Evolutionary conservation across 139 green algal genomes (phyloP).

Genomic region (Picochlorum sp.): DNA sequence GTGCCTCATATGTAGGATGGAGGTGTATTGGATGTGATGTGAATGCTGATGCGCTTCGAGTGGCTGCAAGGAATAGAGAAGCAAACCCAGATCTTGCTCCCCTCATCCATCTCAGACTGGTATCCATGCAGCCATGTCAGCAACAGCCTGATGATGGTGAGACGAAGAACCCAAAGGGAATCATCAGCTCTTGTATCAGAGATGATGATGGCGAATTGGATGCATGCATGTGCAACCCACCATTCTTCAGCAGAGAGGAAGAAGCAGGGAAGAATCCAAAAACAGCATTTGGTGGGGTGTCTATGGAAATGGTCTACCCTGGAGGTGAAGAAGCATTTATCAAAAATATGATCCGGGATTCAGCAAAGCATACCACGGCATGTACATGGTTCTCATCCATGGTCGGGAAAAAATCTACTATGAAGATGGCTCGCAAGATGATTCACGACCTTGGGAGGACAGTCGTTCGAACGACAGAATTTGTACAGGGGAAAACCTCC

Average conservation of each 20-base stretch:
- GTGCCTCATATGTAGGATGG: constrained; percentile 72
- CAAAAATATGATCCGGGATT: constrained; percentile 75
- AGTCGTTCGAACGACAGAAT: constrained; percentile 66
- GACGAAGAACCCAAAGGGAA: constrained; percentile 8
- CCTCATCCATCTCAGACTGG: constrained; percentile 50
- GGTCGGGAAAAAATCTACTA: constrained; percentile 72
- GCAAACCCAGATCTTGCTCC: constrained; percentile 57
- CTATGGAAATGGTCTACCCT: constrained; percentile 78
- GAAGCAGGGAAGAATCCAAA: constrained; percentile 71
- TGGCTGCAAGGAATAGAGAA: constrained; percentile 41
- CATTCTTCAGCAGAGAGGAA: constrained; percentile 82
- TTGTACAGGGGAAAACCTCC: constrained; percentile 73
- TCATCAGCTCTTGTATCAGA: constrained; percentile 41
- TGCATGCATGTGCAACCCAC: constrained; percentile 95
- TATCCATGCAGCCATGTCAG: constrained; percentile 24
- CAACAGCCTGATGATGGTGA: constrained; percentile 10
- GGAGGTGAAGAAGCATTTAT: constrained; percentile 88
- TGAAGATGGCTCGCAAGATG: constrained; percentile 31
- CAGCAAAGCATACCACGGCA: constrained; percentile 17
- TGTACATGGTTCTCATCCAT: constrained; percentile 78
- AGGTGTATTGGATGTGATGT: constrained; percentile 75
- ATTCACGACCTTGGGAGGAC: constrained; percentile 38
- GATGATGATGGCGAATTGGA: constrained; percentile 24
- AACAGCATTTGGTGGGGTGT: constrained; percentile 65
- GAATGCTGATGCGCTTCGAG: constrained; percentile 42